Percentiles rank a stretch among this genome's conserved stretches.
phyloP scores from a whole-genome alignment of 768 basidiomycete species.

The Tylopilus subfusipes region DNA sequence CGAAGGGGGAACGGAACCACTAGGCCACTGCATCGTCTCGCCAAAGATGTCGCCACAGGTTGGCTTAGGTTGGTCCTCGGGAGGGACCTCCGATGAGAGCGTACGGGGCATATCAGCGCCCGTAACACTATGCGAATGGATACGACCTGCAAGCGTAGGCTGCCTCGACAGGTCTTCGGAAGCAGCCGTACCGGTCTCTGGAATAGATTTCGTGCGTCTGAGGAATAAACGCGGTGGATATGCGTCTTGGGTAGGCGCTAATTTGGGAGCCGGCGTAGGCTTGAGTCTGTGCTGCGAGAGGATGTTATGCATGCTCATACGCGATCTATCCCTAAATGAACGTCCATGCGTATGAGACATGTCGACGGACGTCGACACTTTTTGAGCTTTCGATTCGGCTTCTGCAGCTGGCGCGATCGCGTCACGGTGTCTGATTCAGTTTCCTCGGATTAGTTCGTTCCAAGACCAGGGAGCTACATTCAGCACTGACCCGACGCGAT shows the following conservation, averaged over 20 bases:
- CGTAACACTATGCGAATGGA: slow-evolving; percentile 78
- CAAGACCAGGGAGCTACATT: background rate
- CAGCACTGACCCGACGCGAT: slow-evolving; percentile 66
- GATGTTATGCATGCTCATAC: slow-evolving; percentile 66
- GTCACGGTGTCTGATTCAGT: slow-evolving; percentile 50
- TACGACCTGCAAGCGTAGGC: slow-evolving; percentile 46
- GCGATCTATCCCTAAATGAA: slow-evolving; percentile 49
- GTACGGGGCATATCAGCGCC: slow-evolving; percentile 58
- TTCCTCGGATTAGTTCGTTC: background rate
- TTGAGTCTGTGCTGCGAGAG: slow-evolving; percentile 50
- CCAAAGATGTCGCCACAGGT: slow-evolving; percentile 54
- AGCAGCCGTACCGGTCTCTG: slow-evolving; percentile 41
- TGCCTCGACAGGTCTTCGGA: slow-evolving; percentile 30
- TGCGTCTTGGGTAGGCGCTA: slow-evolving; percentile 31
- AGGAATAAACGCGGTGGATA: slow-evolving; percentile 47
- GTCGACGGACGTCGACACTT: slow-evolving; percentile 31
- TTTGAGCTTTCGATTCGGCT: slow-evolving; percentile 40
- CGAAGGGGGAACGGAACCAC: slow-evolving; percentile 35
- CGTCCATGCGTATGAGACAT: slow-evolving; percentile 35
- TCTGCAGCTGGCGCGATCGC: slow-evolving; percentile 59
- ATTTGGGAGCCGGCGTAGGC: slow-evolving; percentile 24
- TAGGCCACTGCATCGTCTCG: slow-evolving; percentile 61
- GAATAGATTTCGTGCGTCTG: slow-evolving; percentile 72
- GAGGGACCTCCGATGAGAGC: slow-evolving; percentile 21
- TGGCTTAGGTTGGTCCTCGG: slow-evolving; percentile 26